phyloP scores from a whole-genome alignment of 2,329 filamentous ascomycete species.

The Cercospora sesami region DNA sequence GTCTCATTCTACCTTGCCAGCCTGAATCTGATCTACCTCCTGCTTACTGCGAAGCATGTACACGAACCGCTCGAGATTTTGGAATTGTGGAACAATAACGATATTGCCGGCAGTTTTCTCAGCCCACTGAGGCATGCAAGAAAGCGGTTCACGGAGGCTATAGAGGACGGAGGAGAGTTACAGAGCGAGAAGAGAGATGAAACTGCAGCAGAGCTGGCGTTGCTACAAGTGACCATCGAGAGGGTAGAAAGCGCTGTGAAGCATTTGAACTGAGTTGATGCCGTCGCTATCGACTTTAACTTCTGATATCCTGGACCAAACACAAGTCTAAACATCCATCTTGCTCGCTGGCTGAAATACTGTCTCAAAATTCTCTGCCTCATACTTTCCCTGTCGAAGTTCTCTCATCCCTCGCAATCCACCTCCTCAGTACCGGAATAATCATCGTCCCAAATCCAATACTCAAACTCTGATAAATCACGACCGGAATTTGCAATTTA shows the following conservation, averaged over 20 bases:
- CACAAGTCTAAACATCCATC: slow-evolving; percentile 7
- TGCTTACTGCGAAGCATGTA: slow-evolving; percentile 53
- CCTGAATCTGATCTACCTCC: slow-evolving; percentile 60
- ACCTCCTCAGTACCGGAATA: slow-evolving; percentile 46
- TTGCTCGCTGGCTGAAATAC: slow-evolving; percentile 22
- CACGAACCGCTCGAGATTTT: slow-evolving; percentile 50
- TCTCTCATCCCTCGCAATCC: slow-evolving; percentile 55
- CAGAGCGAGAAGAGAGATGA: slow-evolving; percentile 40
- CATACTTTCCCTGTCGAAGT: neutral
- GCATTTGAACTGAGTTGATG: slow-evolving; percentile 30
- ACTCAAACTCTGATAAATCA: slow-evolving; percentile 56
- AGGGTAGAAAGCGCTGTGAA: slow-evolving; percentile 36
- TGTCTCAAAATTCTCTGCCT: neutral
- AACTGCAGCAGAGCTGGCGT: slow-evolving; percentile 38
- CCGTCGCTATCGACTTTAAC: neutral
- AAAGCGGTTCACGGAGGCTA: slow-evolving; percentile 40
- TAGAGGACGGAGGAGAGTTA: slow-evolving; percentile 41
- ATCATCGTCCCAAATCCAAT: slow-evolving; percentile 45
- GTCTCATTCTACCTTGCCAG: slow-evolving; percentile 57
- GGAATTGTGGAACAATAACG: slow-evolving; percentile 43
- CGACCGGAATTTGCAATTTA: slow-evolving; percentile 63
- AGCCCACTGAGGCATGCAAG: slow-evolving; percentile 45
- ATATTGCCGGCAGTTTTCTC: slow-evolving; percentile 47
- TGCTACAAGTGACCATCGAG: slow-evolving; percentile 38
- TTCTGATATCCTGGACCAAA: neutral